phyloP scores from a whole-genome alignment of 1,284 basidiomycete species.

The Singerocomus inundabilis region DNA sequence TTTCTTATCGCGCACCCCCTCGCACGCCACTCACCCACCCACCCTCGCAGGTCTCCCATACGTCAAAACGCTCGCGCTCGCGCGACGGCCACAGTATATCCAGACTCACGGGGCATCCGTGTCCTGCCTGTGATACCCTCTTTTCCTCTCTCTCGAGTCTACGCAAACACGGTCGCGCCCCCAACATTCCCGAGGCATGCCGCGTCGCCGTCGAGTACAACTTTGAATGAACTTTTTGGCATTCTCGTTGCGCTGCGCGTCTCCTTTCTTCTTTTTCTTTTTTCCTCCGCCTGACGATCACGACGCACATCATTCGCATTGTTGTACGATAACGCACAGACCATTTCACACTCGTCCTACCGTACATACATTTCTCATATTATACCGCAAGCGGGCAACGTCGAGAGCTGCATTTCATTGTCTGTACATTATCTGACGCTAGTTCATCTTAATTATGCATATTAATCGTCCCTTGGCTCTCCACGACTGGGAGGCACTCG shows the following conservation, averaged over 20 bases:
- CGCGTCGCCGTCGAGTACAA: constrained; percentile 68
- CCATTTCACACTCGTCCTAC: constrained; percentile 27
- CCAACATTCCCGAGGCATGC: constrained; percentile 61
- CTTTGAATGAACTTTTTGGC: constrained; percentile 49
- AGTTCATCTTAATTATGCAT: constrained; percentile 35
- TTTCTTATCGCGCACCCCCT: background rate
- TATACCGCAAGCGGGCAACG: constrained; percentile 15
- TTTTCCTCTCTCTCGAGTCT: constrained; percentile 58
- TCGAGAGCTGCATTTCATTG: constrained; percentile 19
- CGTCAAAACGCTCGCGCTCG: constrained; percentile 54
- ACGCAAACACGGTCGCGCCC: constrained; percentile 53
- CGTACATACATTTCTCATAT: constrained; percentile 31
- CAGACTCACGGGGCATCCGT: constrained; percentile 42
- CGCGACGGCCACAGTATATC: constrained; percentile 35
- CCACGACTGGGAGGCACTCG: no score
- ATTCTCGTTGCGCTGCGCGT: background rate
- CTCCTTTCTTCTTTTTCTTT: no score
- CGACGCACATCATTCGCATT: constrained; percentile 24
- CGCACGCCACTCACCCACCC: constrained; percentile 8
- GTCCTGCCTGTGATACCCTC: constrained; percentile 68
- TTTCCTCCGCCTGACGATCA: constrained; percentile 23
- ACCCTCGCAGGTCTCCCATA: constrained; percentile 44
- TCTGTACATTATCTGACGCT: constrained; percentile 33
- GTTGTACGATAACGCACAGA: constrained; percentile 34
- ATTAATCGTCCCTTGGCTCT: no score